A percentile compares a stretch with the other conserved stretches of the same genome.
Conservation (phyloP, 2,329 filamentous ascomycete species). For the Xylaria sp. region DNA sequence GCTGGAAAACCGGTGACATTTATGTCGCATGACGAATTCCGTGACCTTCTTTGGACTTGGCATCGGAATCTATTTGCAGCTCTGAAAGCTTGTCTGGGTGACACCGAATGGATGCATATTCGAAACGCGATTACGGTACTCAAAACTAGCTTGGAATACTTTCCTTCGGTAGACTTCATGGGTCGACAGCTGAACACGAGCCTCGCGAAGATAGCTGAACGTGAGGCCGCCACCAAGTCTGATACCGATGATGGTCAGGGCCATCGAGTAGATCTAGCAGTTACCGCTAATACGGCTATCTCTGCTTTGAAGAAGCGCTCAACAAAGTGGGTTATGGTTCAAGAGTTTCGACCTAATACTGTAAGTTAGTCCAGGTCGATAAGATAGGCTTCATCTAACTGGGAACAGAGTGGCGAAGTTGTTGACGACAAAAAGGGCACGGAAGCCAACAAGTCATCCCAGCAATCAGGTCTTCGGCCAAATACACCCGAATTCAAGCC, state of each 20-base stretch:
- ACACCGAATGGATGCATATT: slow-evolving; percentile 95
- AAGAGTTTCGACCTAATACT: slow-evolving; percentile 71
- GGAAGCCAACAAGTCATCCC: slow-evolving; percentile 45
- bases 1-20: slow-evolving; percentile 74
- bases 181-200: slow-evolving; percentile 70
- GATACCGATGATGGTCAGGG: slow-evolving; percentile 58
- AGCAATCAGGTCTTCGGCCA: slow-evolving; percentile 57
- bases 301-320: slow-evolving; percentile 72
- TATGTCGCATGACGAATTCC: slow-evolving; percentile 85
- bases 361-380: slow-evolving; percentile 50
- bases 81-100: slow-evolving; percentile 79
- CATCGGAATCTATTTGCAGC: slow-evolving; percentile 82
- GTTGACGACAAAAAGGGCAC: slow-evolving; percentile 47
- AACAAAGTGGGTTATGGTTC: slow-evolving; percentile 74
- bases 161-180: slow-evolving; percentile 90
- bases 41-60: slow-evolving; percentile 86
- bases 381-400: slow-evolving; percentile 40
- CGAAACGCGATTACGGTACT: slow-evolving; percentile 92
- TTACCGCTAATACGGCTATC: slow-evolving; percentile 73
- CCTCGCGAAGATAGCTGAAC: slow-evolving; percentile 68
- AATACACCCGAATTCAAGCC: slow-evolving; percentile 71
- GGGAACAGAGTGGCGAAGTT: slow-evolving; percentile 48
- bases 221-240: slow-evolving; percentile 60
- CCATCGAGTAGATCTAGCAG: slow-evolving; percentile 73
- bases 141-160: slow-evolving; percentile 78